These are phyloP conservation scores for Lasiodiplodia gonubiensis DNA, from an alignment of 2,329 filamentous ascomycete genomes.

Conservation along the genomic window DNA sequence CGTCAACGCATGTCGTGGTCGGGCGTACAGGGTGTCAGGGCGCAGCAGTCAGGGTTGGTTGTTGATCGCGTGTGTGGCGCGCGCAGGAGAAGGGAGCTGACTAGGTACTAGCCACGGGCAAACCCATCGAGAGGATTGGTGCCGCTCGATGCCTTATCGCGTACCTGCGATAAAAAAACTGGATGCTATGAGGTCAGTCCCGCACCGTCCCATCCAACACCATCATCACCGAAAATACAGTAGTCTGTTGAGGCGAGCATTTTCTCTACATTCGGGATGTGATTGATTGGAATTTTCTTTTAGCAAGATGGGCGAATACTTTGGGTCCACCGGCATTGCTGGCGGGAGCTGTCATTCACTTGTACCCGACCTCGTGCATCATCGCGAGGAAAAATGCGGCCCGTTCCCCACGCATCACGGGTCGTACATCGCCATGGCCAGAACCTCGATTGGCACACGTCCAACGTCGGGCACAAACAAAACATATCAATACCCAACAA, in stretches of 20 bases:
- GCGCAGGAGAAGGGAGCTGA: neutral
- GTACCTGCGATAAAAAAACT: neutral
- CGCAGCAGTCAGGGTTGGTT: neutral
- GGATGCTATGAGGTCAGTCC: constrained; percentile 21
- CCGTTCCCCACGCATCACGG: constrained; percentile 2
- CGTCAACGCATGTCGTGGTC: constrained; percentile 27
- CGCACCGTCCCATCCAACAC: neutral
- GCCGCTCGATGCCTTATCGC: constrained; percentile 12
- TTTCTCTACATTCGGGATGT: neutral
- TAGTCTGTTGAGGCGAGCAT: neutral
- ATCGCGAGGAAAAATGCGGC: neutral
- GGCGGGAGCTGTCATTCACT: neutral
- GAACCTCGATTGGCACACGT: neutral
- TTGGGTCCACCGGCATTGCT: neutral
- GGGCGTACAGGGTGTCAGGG: neutral
- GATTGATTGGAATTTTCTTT: neutral
- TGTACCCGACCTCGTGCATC: neutral
- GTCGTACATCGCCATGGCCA: neutral
- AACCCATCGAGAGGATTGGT: neutral
- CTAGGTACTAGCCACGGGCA: neutral
- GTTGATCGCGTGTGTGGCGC: neutral
- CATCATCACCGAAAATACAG: neutral
- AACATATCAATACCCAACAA: neutral
- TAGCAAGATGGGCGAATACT: neutral
- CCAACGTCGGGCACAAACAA: neutral